Base-by-base conservation (phyloP, 495 filamentous ascomycete species). In the Lepidopterella palustris region DNA sequence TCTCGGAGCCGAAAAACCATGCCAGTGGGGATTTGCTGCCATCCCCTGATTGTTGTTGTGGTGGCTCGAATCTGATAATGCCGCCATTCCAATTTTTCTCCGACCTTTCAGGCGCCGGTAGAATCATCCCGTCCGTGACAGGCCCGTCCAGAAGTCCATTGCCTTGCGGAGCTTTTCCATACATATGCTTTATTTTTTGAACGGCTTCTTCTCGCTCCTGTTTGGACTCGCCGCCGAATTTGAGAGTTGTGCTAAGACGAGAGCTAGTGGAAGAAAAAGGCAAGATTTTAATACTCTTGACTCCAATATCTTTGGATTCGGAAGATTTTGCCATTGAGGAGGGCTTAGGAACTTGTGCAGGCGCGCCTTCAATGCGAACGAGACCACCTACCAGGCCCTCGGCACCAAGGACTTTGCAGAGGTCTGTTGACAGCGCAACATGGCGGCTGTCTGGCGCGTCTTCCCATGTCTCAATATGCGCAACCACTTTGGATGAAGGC, bases 141-240 rank as follows among this genome's bases (percentile, higher is more conserved):
- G 93, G 90, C 0, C 93, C 92, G 18, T 88, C 81, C n/a, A 97
- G 75, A 31, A 96, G 69, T 1, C 84, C 82, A 48, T 79, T 78
- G 55, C 79, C 70, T 72, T 78, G 71, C 66, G 77, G 72, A 70
- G 80, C 54, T 20, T 76, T 78, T 10, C 69, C 65, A 63, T 84
- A 86, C 18, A 84, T 76, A 49, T 79, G 74, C 51, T 72, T 70
- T 51, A 87, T 74, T 45, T 76, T 76, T 62, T 78, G 81, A 2
- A 78, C 75, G 40, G 86, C 78, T 61, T 88, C 85, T 70, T 91
- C 85, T 45, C 81, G 76, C 62, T 90, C 86, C 8, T 83, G 80
- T 56, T 87, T 88, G 6, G 88, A 87, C 59, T 95, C 89, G 5
- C 89, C 88, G 4, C 95, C 95, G 68, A 97, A 96, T 67, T 87